Conservation (phyloP, 768 basidiomycete species). For the Sarcomyxa edulis region DNA sequence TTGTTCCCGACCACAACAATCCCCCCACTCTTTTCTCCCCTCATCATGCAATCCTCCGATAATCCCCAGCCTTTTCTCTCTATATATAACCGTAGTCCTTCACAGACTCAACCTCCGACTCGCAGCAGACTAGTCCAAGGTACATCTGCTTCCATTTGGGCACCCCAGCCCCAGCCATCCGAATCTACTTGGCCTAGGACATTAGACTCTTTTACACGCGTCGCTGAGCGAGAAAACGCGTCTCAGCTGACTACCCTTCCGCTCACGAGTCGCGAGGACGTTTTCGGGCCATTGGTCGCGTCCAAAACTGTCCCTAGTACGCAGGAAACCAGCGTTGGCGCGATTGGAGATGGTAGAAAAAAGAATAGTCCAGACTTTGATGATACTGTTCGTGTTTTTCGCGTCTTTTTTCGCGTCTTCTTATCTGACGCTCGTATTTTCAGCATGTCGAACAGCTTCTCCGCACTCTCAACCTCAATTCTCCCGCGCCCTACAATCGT, state of each 20-base stretch:
- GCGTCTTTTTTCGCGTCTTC: constrained; percentile 13
- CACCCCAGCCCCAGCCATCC: constrained; percentile 69
- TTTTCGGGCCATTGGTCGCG: constrained; percentile 48
- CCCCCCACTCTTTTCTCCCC: constrained; percentile 14
- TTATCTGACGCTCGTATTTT: constrained; percentile 11
- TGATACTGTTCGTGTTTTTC: constrained; percentile 39
- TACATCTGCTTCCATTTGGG: constrained; percentile 68
- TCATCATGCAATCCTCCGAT: constrained; percentile 27
- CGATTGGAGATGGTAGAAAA: constrained; percentile 78
- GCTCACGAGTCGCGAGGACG: constrained; percentile 48
- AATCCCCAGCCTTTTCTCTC: constrained; percentile 27
- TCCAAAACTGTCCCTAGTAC: constrained; percentile 27
- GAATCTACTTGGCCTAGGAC: constrained; percentile 66
- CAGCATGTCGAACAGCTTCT: constrained; percentile 81
- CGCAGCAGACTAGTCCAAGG: constrained; percentile 35
- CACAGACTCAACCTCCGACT: too few relatives aligned
- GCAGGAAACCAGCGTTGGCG: constrained; percentile 44
- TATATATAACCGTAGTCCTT: constrained; percentile 34
- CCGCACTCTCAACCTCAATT: constrained; percentile 74
- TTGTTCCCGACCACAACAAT: constrained; percentile 39
- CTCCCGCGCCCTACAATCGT: constrained; percentile 50
- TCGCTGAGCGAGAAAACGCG: constrained; percentile 35
- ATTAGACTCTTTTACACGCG: constrained; percentile 55
- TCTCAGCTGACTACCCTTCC: constrained; percentile 18
- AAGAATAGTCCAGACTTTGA: constrained; percentile 52